Conservation (phyloP, 306 rosid genomes). For the Lablab purpureus region DNA sequence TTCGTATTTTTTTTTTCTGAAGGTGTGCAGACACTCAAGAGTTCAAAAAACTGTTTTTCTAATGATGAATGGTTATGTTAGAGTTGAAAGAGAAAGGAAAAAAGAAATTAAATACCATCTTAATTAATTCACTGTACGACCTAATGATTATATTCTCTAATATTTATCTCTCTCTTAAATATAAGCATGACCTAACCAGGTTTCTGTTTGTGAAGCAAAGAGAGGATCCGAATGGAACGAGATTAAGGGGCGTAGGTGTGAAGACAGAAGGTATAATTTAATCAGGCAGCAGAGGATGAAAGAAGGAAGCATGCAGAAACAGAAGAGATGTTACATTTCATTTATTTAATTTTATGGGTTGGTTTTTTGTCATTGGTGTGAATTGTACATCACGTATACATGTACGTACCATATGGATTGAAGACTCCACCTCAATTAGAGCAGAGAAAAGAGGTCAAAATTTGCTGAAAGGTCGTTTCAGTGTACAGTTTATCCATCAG, state of each 20-base stretch:
- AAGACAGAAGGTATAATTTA: background rate
- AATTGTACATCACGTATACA: conserved; percentile 22
- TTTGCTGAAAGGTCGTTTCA: conserved; percentile 71
- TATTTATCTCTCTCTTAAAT: background rate
- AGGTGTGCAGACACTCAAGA: too few species aligned
- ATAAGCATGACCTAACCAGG: background rate
- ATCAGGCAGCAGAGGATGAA: background rate
- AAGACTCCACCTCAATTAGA: conserved; percentile 41
- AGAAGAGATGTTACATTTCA: background rate
- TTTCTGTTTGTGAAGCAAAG: background rate
- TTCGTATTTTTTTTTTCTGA: too few species aligned
- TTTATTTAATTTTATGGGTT: too few species aligned
- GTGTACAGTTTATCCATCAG: conserved; percentile 64
- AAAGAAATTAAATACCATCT: background rate
- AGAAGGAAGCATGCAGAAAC: conserved; percentile 3
- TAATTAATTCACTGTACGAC: background rate
- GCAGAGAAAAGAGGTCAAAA: conserved; percentile 53
- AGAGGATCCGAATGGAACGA: background rate
- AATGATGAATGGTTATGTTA: background rate
- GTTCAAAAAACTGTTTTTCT: too few species aligned
- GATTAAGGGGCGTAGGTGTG: background rate
- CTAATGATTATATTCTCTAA: background rate
- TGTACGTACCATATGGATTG: conserved; percentile 24
- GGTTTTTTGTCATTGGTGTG: background rate
- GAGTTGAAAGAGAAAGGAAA: background rate